phyloP scores from a whole-genome alignment of 441 rosid genomes.

The Brassica balearica region DNA sequence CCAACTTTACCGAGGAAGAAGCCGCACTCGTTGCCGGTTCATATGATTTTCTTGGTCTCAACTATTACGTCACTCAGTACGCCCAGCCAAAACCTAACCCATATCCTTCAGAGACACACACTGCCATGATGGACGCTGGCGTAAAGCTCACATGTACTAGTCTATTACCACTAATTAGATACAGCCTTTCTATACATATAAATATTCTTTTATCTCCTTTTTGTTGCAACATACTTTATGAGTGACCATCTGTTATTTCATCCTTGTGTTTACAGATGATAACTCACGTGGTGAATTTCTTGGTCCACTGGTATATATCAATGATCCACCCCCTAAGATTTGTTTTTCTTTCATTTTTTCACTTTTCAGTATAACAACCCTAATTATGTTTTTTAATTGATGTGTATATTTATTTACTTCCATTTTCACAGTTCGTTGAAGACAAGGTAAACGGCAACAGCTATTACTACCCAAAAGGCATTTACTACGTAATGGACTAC shows the following conservation, averaged over 20 bases:
- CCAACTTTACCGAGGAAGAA: constrained; percentile 42
- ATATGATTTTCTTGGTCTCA: constrained; percentile 51
- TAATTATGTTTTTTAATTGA: not conserved
- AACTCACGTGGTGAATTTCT: not conserved
- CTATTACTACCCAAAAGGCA: constrained; percentile 33
- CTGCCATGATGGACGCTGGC: constrained; percentile 23
- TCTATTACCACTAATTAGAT: not conserved
- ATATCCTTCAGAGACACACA: not conserved
- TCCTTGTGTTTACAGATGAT: not conserved
- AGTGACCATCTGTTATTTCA: not conserved
- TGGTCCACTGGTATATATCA: constrained; percentile 33
- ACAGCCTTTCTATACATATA: not conserved
- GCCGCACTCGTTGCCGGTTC: constrained; percentile 41
- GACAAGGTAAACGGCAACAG: not conserved
- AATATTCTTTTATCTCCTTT: not conserved
- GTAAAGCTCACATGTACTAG: constrained; percentile 29
- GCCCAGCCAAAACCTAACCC: constrained; percentile 13
- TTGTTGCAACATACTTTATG: not conserved
- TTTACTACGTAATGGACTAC: constrained; percentile 4
- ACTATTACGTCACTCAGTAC: constrained; percentile 46
- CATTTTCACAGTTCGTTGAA: not conserved
- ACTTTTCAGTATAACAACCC: not conserved
- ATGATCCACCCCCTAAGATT: not conserved
- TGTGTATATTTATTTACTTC: not conserved
- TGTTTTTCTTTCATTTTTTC: not conserved